Percentiles rank a stretch among this genome's conserved stretches.
Evolutionary conservation across 257 asterid genomes (phyloP).

Genomic region (Cinchona pubescens): DNA sequence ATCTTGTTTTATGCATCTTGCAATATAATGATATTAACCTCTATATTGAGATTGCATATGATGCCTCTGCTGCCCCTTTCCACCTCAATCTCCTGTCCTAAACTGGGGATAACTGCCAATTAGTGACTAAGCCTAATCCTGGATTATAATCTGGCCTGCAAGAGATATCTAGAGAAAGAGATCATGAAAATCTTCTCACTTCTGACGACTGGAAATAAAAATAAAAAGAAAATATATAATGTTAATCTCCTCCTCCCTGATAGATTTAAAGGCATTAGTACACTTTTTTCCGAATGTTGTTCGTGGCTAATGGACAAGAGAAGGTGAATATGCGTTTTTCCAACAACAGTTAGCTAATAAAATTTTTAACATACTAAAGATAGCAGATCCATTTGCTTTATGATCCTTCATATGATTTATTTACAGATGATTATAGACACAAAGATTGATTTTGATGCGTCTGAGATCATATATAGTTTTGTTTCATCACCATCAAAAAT

Average conservation of each 20-base stretch:
- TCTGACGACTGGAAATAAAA: background rate
- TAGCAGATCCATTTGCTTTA: background rate
- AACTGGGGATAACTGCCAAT: constrained; percentile 7
- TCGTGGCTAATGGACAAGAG: background rate
- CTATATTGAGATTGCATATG: background rate
- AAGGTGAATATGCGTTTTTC: constrained; percentile 6
- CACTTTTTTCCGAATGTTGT: background rate
- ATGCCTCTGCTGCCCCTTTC: constrained; percentile 8
- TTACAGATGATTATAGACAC: background rate
- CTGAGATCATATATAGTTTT: constrained; percentile 54
- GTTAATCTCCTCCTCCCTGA: background rate
- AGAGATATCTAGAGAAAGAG: background rate
- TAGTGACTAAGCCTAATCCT: constrained; percentile 6
- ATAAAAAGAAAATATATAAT: background rate
- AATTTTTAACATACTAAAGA: background rate
- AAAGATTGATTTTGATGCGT: constrained; percentile 64
- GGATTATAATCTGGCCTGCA: constrained; percentile 23
- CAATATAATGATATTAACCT: background rate
- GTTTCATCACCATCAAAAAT: constrained; percentile 23
- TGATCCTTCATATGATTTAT: background rate
- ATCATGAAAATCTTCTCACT: background rate
- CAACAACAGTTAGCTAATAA: constrained; percentile 1
- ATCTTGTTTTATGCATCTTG: background rate
- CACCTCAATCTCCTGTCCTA: constrained; percentile 15
- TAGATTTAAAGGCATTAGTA: too few relatives aligned